phyloP scores from a whole-genome alignment of 1,284 basidiomycete genomes.

The Gastroboletus turbinatus region DNA sequence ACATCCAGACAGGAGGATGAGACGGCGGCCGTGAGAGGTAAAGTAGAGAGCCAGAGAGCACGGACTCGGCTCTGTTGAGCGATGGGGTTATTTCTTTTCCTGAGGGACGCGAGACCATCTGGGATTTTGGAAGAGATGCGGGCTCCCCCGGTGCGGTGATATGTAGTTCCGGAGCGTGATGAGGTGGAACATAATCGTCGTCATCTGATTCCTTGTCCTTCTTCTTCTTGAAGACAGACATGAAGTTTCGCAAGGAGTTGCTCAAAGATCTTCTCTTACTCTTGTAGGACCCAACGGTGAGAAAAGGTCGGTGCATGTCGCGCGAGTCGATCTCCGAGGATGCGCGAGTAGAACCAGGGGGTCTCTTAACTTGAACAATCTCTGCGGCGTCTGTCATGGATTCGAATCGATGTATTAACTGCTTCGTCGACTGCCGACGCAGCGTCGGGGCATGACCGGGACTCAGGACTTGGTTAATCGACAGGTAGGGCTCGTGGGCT shows the following conservation, averaged over 20 bases:
- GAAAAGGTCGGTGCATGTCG: slow-evolving; percentile 15
- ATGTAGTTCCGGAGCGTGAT: slow-evolving; percentile 8
- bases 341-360: slow-evolving; percentile 10
- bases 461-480: slow-evolving; percentile 1
- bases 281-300: slow-evolving; percentile 27
- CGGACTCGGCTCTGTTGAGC: slow-evolving; percentile 4
- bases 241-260: slow-evolving; percentile 62
- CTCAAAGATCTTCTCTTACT: slow-evolving; percentile 52
- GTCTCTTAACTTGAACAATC: slow-evolving; percentile 3
- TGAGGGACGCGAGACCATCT: neutral
- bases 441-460: slow-evolving; percentile 9
- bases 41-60: slow-evolving; percentile 45
- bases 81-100: slow-evolving; percentile 1
- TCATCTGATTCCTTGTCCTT: slow-evolving; percentile 37
- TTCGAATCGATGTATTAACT: slow-evolving; percentile 46
- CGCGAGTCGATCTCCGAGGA: slow-evolving; percentile 13
- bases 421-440: slow-evolving; percentile 35
- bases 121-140: slow-evolving; percentile 2
- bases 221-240: slow-evolving; percentile 64
- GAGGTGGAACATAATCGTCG: slow-evolving; percentile 15
- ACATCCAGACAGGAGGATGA: slow-evolving; percentile 50
- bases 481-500: neutral
- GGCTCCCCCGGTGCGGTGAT: neutral
- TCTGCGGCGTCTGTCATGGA: slow-evolving; percentile 28
- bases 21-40: slow-evolving; percentile 44